Conservation (phyloP, 768 basidiomycete species). For the Mycena alexandri region DNA sequence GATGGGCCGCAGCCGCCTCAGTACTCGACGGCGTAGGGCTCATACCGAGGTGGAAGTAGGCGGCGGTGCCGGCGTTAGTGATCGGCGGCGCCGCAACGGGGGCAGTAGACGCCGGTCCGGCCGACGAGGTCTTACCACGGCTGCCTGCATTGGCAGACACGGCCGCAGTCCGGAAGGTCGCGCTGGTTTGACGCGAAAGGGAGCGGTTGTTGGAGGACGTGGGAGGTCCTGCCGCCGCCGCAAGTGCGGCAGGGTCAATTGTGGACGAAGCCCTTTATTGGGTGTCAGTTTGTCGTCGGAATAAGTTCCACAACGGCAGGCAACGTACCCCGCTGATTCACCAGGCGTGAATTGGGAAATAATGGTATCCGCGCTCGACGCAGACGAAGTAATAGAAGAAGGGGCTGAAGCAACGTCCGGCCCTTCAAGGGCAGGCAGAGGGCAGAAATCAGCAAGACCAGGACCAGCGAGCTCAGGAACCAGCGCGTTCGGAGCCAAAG, state of each 20-base stretch:
- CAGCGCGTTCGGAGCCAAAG: slow-evolving; percentile 4
- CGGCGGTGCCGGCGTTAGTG: neutral
- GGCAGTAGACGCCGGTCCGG: no score
- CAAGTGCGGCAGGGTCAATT: slow-evolving; percentile 3
- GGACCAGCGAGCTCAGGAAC: neutral
- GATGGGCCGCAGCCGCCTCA: slow-evolving; percentile 5
- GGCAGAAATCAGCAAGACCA: neutral
- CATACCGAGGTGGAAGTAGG: neutral
- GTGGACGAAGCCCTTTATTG: neutral
- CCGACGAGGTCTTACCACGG: neutral
- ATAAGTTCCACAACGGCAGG: no score
- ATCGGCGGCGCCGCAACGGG: neutral
- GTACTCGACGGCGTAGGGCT: neutral
- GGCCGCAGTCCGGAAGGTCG: slow-evolving; percentile 6
- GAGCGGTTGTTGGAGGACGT: slow-evolving; percentile 1
- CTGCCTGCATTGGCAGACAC: neutral
- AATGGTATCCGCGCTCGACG: slow-evolving; percentile 6
- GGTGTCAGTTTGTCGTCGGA: no score
- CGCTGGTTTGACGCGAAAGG: slow-evolving; percentile 12
- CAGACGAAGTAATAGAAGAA: neutral
- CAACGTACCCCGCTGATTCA: neutral
- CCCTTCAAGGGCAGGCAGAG: neutral
- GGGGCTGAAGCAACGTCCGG: neutral
- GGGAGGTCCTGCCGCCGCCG: neutral
- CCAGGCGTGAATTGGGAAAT: neutral